Evolutionary conservation across 2,329 filamentous ascomycete species (phyloP).

Genomic region (Sporothrix phasma): DNA sequence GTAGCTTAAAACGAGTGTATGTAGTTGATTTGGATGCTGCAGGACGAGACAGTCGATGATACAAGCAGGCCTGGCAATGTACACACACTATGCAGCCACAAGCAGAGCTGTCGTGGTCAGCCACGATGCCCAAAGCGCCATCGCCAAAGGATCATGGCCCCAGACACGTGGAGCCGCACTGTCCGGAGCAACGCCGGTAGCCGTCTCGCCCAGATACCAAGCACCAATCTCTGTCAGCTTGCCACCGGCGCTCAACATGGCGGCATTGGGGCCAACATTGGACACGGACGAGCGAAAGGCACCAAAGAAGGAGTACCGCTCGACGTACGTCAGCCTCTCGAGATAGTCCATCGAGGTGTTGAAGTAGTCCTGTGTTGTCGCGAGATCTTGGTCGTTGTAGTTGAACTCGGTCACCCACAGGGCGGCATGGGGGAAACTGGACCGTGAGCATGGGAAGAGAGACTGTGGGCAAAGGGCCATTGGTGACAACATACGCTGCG

Average conservation of each 20-base stretch:
- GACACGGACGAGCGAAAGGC: conserved; percentile 59
- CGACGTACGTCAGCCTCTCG: conserved; percentile 52
- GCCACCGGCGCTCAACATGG: conserved; percentile 59
- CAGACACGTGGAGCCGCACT: not conserved
- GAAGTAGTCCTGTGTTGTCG: conserved; percentile 53
- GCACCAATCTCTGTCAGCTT: conserved; percentile 64
- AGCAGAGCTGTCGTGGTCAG: not conserved
- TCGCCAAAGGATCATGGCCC: not conserved
- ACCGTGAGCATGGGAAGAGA: no score
- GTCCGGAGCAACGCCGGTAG: conserved; percentile 35
- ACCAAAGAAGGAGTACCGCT: conserved; percentile 66
- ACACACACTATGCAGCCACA: not conserved
- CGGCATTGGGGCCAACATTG: conserved; percentile 64
- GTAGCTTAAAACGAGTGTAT: no score
- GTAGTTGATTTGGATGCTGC: no score
- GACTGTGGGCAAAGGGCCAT: no score
- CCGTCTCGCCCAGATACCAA: conserved; percentile 58
- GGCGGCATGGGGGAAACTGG: conserved; percentile 47
- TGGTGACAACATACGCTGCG: conserved; percentile 26
- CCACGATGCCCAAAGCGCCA: not conserved
- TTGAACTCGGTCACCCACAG: conserved; percentile 79
- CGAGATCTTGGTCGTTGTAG: conserved; percentile 45
- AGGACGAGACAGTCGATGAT: no score
- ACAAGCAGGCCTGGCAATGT: no score
- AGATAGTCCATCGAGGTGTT: conserved; percentile 58